phyloP scores from a whole-genome alignment of 1,284 basidiomycete species.

The Waitea zeae region DNA sequence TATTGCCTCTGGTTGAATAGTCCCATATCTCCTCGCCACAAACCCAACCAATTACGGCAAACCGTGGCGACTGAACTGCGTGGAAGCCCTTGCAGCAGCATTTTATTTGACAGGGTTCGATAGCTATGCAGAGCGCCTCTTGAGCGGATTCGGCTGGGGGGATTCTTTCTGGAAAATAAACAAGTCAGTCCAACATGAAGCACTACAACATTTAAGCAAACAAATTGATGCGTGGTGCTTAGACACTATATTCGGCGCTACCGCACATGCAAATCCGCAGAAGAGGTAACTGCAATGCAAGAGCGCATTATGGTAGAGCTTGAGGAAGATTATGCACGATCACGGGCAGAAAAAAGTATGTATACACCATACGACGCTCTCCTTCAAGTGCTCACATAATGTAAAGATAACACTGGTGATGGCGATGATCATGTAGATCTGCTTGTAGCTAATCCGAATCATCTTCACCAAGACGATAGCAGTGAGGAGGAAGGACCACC shows the following conservation, averaged over 20 bases:
- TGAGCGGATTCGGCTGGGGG: conserved; percentile 80
- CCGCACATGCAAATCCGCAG: conserved; percentile 45
- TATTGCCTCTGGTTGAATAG: conserved; percentile 20
- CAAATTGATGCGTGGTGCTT: not conserved
- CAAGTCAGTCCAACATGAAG: conserved; percentile 21
- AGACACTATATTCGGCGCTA: conserved; percentile 59
- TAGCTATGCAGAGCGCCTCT: conserved; percentile 57
- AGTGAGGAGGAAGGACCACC: no score
- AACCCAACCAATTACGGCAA: conserved; percentile 95
- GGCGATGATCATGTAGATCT: conserved; percentile 24
- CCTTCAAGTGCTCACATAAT: not conserved
- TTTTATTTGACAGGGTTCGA: conserved; percentile 85
- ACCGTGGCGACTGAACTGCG: conserved; percentile 83
- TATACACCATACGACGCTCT: not conserved
- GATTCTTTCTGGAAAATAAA: conserved; percentile 77
- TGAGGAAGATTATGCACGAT: conserved; percentile 40
- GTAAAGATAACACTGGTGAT: conserved; percentile 8
- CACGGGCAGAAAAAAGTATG: conserved; percentile 30
- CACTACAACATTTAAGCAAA: not conserved
- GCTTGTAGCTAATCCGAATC: conserved; percentile 41
- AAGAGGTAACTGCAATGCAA: conserved; percentile 50
- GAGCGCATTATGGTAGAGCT: conserved; percentile 61
- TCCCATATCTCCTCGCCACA: conserved; percentile 83
- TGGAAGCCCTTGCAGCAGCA: conserved; percentile 84
- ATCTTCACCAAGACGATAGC: no score